Conservation (phyloP, 2,329 filamentous ascomycete species). For the Microcyclospora pomicola region DNA sequence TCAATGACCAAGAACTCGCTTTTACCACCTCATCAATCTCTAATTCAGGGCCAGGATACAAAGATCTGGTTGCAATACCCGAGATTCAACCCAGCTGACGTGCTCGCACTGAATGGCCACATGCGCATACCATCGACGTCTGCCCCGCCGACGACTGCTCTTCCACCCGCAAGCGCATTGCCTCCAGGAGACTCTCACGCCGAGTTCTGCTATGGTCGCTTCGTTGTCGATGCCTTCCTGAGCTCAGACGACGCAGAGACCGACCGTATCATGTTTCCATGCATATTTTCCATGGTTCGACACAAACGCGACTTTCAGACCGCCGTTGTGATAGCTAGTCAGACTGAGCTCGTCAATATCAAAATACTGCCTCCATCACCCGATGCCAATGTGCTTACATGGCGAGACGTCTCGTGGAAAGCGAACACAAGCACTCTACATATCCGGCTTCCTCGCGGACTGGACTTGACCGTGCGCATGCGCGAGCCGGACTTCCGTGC, state of each 20-base stretch:
- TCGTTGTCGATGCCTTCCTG: constrained; percentile 60
- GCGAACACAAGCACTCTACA: constrained; percentile 51
- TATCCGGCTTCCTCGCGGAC: constrained; percentile 60
- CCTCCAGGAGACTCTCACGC: constrained; percentile 62
- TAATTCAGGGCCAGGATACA: constrained; percentile 69
- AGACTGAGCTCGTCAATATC: constrained; percentile 64
- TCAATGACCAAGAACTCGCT: constrained; percentile 74
- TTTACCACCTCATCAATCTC: constrained; percentile 47
- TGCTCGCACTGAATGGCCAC: constrained; percentile 52
- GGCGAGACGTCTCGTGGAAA: constrained; percentile 74
- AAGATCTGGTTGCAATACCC: constrained; percentile 74
- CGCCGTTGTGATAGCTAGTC: constrained; percentile 62
- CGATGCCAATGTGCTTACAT: constrained; percentile 48
- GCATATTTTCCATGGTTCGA: constrained; percentile 62
- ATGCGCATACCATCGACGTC: constrained; percentile 10
- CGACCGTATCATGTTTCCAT: constrained; percentile 56
- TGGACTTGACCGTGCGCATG: constrained; percentile 57
- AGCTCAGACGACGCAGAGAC: constrained; percentile 58
- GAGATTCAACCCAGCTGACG: constrained; percentile 54
- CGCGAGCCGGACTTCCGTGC: constrained; percentile 64
- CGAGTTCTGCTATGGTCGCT: constrained; percentile 66
- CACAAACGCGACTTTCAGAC: constrained; percentile 55
- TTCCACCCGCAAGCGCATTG: constrained; percentile 49
- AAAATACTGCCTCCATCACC: constrained; percentile 46
- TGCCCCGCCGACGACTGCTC: constrained; percentile 3